Evolutionary conservation across 2,329 filamentous ascomycete species (phyloP), one percentile per base, ranked within the genome.

Genomic region (Waltergamsia citrina): DNA sequence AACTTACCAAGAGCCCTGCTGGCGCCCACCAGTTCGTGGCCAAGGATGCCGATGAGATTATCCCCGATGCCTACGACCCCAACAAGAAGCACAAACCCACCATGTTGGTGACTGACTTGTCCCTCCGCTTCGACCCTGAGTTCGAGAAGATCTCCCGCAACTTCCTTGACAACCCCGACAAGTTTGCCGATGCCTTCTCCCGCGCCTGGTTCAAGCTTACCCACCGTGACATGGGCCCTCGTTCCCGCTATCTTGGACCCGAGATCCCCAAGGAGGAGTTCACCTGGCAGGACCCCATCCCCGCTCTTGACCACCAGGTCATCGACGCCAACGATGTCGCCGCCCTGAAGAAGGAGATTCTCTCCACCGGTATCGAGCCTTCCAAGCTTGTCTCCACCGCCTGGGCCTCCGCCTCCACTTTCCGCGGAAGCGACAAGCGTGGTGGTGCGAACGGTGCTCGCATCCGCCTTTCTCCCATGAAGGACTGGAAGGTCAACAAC

Each of bases 141-240:
- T 88, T 84, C 61, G 78, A 82, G 62, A 85, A 85, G 72, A 83
- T 88, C 52, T 72, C 79, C 14, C 73, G 77, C 34, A 71, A 69
- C 47, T 87, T 77, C 71, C 62, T 80, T 30, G 72, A 76, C 44
- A 62, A 87, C 59, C 78, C 78, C 2, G 69, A 81, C 29, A 60
- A 84, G 63, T 69, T 87, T 25, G 69, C 67, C 35, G 75, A 85
- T 40, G 77, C 71, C 7, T 88, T 87, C 49, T 66, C 71, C 16
- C 73, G 74, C 32, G 83, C 83, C 11, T 88, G 83, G 83, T 88
- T 85, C 73, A 87, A 88, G 74, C 71, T 88, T 27, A 67, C 82
- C 22, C 83, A 88, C 63, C 81, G 83, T 62, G 83, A 87, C 54
- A 72, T 88, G 61, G 83, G 83, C 12, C 83, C 83, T 28, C 65